These are phyloP conservation scores for Neurospora pannonica DNA, from an alignment of 495 filamentous ascomycete species.

Conservation along the genomic window DNA sequence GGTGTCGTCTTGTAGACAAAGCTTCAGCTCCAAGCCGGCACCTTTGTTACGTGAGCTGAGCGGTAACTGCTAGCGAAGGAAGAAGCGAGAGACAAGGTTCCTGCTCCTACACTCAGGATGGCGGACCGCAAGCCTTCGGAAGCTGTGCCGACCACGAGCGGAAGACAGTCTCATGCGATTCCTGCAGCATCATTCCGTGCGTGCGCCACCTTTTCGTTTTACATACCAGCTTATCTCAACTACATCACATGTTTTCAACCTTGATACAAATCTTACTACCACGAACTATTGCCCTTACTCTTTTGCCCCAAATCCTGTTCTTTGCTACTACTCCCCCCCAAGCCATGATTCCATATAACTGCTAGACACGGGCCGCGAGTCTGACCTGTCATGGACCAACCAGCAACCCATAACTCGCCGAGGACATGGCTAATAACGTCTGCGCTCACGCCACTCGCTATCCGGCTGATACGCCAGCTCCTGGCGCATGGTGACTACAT, in stretches of 20 bases:
- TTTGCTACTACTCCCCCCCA: not conserved
- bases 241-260: not conserved
- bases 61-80: not conserved
- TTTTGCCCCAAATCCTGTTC: not conserved
- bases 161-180: conserved; percentile 33
- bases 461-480: conserved; percentile 60
- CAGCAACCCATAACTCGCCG: conserved; percentile 50
- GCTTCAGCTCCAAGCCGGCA: not conserved
- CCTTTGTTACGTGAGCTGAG: not conserved
- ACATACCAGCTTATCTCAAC: conserved; percentile 8
- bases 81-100: not conserved
- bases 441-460: conserved; percentile 67
- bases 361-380: conserved; percentile 4
- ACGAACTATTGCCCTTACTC: not conserved
- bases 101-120: conserved; percentile 9
- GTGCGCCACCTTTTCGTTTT: conserved; percentile 12
- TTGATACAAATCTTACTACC: not conserved
- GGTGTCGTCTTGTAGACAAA: not conserved
- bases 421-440: conserved; percentile 84
- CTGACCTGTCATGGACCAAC: conserved; percentile 28
- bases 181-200: conserved; percentile 42
- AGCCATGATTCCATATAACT: not conserved
- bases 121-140: conserved; percentile 23
- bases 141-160: conserved; percentile 24
- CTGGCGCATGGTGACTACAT: conserved; percentile 82